phyloP scores from a whole-genome alignment of 495 filamentous ascomycete genomes.

The Penicillium maclennaniae region DNA sequence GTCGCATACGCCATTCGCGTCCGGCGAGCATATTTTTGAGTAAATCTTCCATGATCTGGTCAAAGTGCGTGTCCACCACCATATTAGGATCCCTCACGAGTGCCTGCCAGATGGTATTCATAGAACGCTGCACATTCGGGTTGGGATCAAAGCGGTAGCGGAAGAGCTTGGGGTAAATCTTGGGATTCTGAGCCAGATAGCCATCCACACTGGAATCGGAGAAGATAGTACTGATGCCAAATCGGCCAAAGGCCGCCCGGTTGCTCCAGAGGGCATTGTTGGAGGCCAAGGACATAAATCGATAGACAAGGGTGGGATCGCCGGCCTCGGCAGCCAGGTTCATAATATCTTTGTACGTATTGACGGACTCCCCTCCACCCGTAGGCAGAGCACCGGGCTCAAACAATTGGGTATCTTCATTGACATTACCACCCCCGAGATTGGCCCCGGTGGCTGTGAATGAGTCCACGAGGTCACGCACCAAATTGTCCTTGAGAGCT shows the following conservation, averaged over 20 bases:
- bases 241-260: constrained; percentile 88
- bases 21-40: constrained; percentile 74
- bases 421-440: constrained; percentile 68
- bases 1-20: constrained; percentile 86
- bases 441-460: constrained; percentile 75
- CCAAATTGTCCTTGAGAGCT: constrained; percentile 72
- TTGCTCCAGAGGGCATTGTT: constrained; percentile 96
- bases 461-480: constrained; percentile 77
- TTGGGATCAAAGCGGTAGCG: constrained; percentile 95
- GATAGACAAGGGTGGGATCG: constrained; percentile 89
- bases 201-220: constrained; percentile 76
- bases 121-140: constrained; percentile 82
- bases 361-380: constrained; percentile 81
- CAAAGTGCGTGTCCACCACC: constrained; percentile 72
- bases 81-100: constrained; percentile 77
- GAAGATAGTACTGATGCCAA: constrained; percentile 86
- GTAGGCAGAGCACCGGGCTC: constrained; percentile 91
- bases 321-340: constrained; percentile 89
- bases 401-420: constrained; percentile 85
- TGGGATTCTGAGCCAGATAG: constrained; percentile 72
- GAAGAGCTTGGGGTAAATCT: constrained; percentile 91
- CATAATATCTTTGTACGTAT: constrained; percentile 94
- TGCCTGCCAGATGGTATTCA: constrained; percentile 96
- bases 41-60: constrained; percentile 79
- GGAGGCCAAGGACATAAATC: constrained; percentile 92